A percentile compares a stretch with the other conserved stretches of the same genome.
These are phyloP conservation scores for Nyssa sinensis DNA, from an alignment of 148 eudicot species.

Conservation along the genomic window DNA sequence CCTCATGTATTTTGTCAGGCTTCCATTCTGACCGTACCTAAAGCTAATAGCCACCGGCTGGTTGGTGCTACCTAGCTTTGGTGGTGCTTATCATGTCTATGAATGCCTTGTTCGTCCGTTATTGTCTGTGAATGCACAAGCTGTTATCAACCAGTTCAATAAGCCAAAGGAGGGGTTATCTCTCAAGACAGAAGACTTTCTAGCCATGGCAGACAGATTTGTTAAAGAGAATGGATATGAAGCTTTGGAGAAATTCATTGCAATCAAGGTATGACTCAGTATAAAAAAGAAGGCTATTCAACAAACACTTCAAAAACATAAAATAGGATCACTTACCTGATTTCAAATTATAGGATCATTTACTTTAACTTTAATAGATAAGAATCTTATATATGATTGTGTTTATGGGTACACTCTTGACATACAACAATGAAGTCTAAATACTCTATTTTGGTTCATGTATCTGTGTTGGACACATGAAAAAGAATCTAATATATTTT, in stretches of 20 bases:
- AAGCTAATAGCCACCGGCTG: constrained; percentile 8
- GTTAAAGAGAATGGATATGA: constrained; percentile 15
- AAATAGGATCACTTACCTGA: too few species aligned
- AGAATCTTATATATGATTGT: too few species aligned
- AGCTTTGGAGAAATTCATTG: constrained; percentile 13
- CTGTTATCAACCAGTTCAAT: background rate
- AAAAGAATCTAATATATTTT: too few species aligned
- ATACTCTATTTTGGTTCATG: too few species aligned
- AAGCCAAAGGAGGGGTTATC: background rate
- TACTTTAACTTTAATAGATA: too few species aligned
- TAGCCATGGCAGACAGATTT: constrained; percentile 2
- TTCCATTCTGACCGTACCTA: constrained; percentile 8
- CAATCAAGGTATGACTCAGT: background rate
- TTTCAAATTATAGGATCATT: too few species aligned
- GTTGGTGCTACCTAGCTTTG: constrained; percentile 9
- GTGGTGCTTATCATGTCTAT: constrained; percentile 10
- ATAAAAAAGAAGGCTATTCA: background rate
- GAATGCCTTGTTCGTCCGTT: background rate
- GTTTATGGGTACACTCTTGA: too few species aligned
- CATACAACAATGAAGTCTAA: too few species aligned
- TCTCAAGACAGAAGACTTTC: background rate
- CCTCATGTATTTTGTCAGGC: constrained; percentile 11
- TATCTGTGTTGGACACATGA: too few species aligned
- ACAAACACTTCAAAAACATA: too few species aligned
- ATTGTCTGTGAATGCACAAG: background rate